Percentiles rank a stretch among this genome's conserved stretches.
These are phyloP conservation scores for Coemansia sp. DNA, from an alignment of 192 early-diverging fungal genomes.

Conservation along the genomic window DNA sequence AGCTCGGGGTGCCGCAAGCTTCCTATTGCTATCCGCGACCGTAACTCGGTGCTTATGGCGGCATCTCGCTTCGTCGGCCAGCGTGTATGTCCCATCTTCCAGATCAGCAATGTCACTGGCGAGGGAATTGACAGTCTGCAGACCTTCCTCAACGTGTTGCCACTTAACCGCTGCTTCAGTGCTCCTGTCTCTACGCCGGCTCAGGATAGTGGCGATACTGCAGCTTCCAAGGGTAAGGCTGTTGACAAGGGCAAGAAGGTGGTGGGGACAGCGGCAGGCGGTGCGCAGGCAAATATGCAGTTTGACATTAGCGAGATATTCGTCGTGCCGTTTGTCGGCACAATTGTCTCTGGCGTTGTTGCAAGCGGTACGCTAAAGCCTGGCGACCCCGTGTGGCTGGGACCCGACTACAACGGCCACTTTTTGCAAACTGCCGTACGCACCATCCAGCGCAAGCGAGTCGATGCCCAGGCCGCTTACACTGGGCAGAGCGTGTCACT, in stretches of 20 bases:
- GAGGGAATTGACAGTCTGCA: slow-evolving; percentile 75
- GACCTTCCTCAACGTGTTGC: slow-evolving; percentile 85
- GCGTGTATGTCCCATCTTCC: slow-evolving; percentile 94
- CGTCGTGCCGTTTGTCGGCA: slow-evolving; percentile 88
- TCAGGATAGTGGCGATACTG: neutral
- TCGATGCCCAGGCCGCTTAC: slow-evolving; percentile 71
- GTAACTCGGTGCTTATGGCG: slow-evolving; percentile 76
- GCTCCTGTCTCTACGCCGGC: neutral
- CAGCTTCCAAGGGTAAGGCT: neutral
- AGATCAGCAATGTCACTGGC: slow-evolving; percentile 90
- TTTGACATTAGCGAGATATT: slow-evolving; percentile 92
- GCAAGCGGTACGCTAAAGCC: slow-evolving; percentile 72
- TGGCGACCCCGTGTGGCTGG: slow-evolving; percentile 82
- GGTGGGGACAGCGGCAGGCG: neutral
- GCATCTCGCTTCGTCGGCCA: slow-evolving; percentile 84
- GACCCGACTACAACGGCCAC: slow-evolving; percentile 83
- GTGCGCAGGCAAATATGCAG: slow-evolving; percentile 60
- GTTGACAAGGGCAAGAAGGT: neutral
- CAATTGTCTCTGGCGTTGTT: slow-evolving; percentile 87
- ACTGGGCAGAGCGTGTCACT: slow-evolving; percentile 88
- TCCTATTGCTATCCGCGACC: slow-evolving; percentile 81
- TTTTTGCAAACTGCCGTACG: slow-evolving; percentile 80
- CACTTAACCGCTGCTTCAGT: slow-evolving; percentile 56
- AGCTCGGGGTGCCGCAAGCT: slow-evolving; percentile 94
- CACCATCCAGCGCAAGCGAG: slow-evolving; percentile 88